Evolutionary conservation across 805 yeast genomes (phyloP), one percentile per base, ranked within the genome.

Genomic region (Spathaspora girioi): DNA sequence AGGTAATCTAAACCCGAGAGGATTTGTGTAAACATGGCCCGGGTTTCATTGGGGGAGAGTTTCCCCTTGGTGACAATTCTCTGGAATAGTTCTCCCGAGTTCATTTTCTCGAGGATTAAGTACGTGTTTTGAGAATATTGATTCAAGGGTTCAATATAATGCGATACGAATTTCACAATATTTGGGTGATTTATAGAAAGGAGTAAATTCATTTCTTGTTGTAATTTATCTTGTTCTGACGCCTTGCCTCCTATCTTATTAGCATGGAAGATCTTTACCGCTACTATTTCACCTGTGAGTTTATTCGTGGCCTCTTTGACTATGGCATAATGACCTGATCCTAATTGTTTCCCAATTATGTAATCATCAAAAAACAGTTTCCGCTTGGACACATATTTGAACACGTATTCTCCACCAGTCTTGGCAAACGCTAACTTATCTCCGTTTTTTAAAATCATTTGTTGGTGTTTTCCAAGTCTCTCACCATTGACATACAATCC

Each of bases 241-340:
- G 46, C 49, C n/a, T 54, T 48, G 27, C 57, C 47, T 56, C 59
- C 54, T 1, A 63, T 54, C 63, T 65, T 79, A 71, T 55, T 70
- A 1, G 86, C 84, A 57, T 82, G 84, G 65, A 87, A 87, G 8
- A 87, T 83, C 61, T 87, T 87, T 3, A 87, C 89, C 0, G 93
- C 94, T 46, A 82, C 87, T 2, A 77, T 67, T 47, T 77, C 77
- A 0, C 90, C 89, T 0, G 84, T 76, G 7, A 67, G 64, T 56
- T 83, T 78, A 54, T 80, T 76, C 7, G 73, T 71, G 2, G 89
- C 89, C 56, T 85, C 88, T 61, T 82, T 84, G 2, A 87, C 94
- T n/a, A 82, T 82, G 0, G 94, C 93, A 60, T 87, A 87, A 66
- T 87, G 93, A 0, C 94, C 94, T 3, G 86, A 69, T 0, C 94